Evolutionary conservation across 2,329 filamentous ascomycete species (phyloP), one percentile per base, ranked within the genome.

Genomic region (Anthostomella pinea): DNA sequence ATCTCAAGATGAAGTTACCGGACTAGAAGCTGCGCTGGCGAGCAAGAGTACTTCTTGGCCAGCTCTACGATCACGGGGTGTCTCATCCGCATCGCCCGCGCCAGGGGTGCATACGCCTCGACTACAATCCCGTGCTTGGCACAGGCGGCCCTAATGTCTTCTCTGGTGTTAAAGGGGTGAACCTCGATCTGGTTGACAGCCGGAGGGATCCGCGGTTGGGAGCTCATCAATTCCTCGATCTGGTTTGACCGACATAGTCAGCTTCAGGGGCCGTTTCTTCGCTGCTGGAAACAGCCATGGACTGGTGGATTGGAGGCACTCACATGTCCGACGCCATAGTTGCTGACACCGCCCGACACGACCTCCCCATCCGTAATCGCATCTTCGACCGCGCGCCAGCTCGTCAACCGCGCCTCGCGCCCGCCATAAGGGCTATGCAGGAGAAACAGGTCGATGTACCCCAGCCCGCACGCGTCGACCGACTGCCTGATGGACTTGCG

Each of bases 131-230:
- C 66, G 46, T 90, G 68, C 42, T 76, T 65, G 38, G 77, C 70
- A 54, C 87, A 87, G 49, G 78, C 81, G 9, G 73, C 69, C 1
- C 79, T 74, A 45, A 93, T 88, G 23, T 73, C 70, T 0, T 68
- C 70, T 34, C 83, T 77, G 2, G 84, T 88, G 58, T 90, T 87
- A 73, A 91, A 93, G 0, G 85, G 86, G 44, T 91, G 85, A 2
- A 90, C 75, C 59, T 91, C 84, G 51, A 90, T 83, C 64, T 93
- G 87, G 53, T 91, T 91, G 33, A 91, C 77, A 2, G 79, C 76
- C 0, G 87, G 86, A 8, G 67, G 59, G 29, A 85, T 72, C 1
- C 71, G 69, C 0, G 83, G 81, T 8, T 76, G 76, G 0, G 73
- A 73, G 2, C 71, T 69, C 53, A 87, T 73, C 31, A 89, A 66